Evolutionary conservation across 441 rosid genomes (phyloP), one percentile per base, ranked within the genome.

Genomic region (Syzygium syzygioides): DNA sequence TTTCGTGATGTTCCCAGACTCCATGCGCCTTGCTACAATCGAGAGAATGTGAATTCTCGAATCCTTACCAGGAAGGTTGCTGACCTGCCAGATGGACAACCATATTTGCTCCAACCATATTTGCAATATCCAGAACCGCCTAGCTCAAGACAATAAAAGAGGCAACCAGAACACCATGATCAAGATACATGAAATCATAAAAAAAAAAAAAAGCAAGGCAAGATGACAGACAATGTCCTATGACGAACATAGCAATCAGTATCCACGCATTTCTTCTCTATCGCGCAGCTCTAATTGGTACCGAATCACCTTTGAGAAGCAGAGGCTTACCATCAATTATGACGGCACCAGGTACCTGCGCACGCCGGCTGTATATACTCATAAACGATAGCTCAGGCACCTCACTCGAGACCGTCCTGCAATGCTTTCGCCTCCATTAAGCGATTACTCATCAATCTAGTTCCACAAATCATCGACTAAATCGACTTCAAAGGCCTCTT

Each of bases 61-160:
- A 55, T 2, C 68, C 95, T 93, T 90, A 96, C 99, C 97, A 95
- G 87, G 92, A 97, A 97, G 68, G 99, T 96, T 32, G 98, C 95
- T 26, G 95, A 93, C n/a, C 93, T 93, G 41, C 97, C 99, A 89
- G 98, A 95, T 57, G 98, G 99, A 88, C 91, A 11, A 89, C 87
- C 93, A 93, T 89, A 94, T 90, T 95, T 95, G 94, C 97, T 97
- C 99, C 99, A 94, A 23, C 99, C 99, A 92, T 84, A 96, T 90
- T 97, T 96, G 91, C 98, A 96, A 89, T 96, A 96, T 85, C 99
- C 99, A 55, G 99, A 96, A 87, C 99, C 98, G 92, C 98, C 99
- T 97, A 18, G 54, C 84, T 76, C 87, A 28, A 53, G 64, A 66
- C 10, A 11, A 71, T 26, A 15, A 41, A 83, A 62, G 56, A 84